These are phyloP conservation scores for Populus tomentosa DNA, from an alignment of 441 rosid genomes.

Conservation along the genomic window DNA sequence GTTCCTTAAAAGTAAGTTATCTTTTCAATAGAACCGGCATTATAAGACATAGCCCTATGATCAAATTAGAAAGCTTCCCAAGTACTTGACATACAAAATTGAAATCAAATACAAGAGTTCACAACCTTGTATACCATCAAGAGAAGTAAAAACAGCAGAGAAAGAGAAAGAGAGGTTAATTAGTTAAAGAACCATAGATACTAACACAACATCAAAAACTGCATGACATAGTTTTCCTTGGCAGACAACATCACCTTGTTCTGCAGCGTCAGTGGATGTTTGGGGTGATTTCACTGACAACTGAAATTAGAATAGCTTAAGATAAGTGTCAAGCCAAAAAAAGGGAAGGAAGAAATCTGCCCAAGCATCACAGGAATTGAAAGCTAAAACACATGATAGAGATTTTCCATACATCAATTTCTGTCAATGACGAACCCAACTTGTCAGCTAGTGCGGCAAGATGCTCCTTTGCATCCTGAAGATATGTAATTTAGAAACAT, in stretches of 20 bases:
- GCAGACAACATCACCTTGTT: slow-evolving; percentile 88
- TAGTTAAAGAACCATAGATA: slow-evolving; percentile 35
- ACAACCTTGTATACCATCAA: neutral
- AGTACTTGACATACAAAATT: neutral
- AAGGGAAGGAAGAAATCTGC: slow-evolving; percentile 1
- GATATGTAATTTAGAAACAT: slow-evolving; percentile 18
- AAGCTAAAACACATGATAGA: slow-evolving; percentile 15
- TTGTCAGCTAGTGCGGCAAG: slow-evolving; percentile 91
- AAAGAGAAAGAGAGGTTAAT: neutral
- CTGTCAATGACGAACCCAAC: slow-evolving; percentile 85
- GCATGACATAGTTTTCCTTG: slow-evolving; percentile 50
- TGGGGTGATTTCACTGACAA: slow-evolving; percentile 64
- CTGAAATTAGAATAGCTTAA: slow-evolving; percentile 46
- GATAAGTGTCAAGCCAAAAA: slow-evolving; percentile 21
- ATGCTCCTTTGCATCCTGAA: slow-evolving; percentile 97
- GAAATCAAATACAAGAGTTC: neutral
- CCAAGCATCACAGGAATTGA: slow-evolving; percentile 18
- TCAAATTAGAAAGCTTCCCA: neutral
- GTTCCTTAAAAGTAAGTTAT: neutral
- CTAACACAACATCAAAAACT: slow-evolving; percentile 49
- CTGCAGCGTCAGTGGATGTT: slow-evolving; percentile 66
- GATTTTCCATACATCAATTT: slow-evolving; percentile 63
- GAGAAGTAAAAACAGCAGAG: neutral
- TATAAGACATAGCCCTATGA: neutral
- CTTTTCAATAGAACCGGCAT: neutral